Evolutionary conservation across 768 basidiomycete genomes (phyloP), one percentile per base, ranked within the genome.

Genomic region (Termitomyces sp.): DNA sequence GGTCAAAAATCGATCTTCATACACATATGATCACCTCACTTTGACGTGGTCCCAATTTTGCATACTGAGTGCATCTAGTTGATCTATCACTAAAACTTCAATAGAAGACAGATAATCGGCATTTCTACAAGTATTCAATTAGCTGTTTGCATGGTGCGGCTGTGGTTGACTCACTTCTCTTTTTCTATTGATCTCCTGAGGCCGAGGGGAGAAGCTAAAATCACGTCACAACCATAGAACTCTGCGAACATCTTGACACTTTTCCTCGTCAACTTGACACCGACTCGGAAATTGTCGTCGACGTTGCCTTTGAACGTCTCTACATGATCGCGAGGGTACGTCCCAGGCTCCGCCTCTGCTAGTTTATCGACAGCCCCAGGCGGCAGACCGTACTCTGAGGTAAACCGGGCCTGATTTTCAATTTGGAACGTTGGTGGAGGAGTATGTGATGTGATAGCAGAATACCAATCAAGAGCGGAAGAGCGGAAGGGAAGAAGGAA

Each of bases 21-120:
- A 43, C 32, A 45, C 43, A 36, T n/a, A 42, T 48, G 31, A 56
- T 38, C 20, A 60, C 68, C 79, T 40, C 70, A 93, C 96, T 81
- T 97, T 92, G 20, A 96, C 83, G 69, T 98, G 97, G 43, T 98
- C 95, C 97, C 97, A 99, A 68, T 99, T 99, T 76, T 98, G 97
- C 97, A 98, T 98, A 4, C 86, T 83, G 67, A 98, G 82, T 3
- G 89, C 89, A 72, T 98, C 94, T 79, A 93, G 80, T 69, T 97
- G 95, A 72, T 98, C 97, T 15, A 93, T 81, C n/a, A 98, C 76
- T 25, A 94, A 75, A 5, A 98, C 74, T 70, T 99, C 97, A 59
- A 99, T 91, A 3, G 94, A 96, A 11, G 92, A 92, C 56, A 99
- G 78, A 71, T 96, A 94, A 74, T 99, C 97, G 11, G 86, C 87